Evolutionary conservation across 495 filamentous ascomycete genomes (phyloP), one percentile per base, ranked within the genome.

Genomic region (Bombardia bombarda): DNA sequence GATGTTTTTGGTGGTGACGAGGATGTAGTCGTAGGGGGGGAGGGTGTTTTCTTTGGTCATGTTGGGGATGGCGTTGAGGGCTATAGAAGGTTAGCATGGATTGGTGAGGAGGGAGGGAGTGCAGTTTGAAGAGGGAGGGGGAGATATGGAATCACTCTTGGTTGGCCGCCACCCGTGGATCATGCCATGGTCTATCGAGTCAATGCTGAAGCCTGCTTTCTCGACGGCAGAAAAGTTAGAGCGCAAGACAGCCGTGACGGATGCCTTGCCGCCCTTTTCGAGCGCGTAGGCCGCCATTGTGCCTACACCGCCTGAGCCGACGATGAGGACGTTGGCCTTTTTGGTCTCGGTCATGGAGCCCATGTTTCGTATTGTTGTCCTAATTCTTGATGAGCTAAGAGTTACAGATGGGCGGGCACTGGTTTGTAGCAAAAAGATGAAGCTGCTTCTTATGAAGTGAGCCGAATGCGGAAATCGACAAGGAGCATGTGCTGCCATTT

Each of bases 1-100:
- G 20, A 69, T 49, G 37, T 74, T 70, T 49, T 79, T 79, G 14
- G 75, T 78, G 2, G 65, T 60, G 24, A 71, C 62, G 14, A 80
- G 47, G 28, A 78, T 62, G 50, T 68, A 76, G 57, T 78, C 73
- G 57, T 65, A 78, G 6, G 49, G 40, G 14, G 39, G 41, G 13
- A 32, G 14, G 35, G 31, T 14, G 13, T 16, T 43, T 24, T 65
- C 56, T 19, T 50, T 42, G 3, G 52, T 47, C 18, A 67, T 47
- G 35, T 72, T 43, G 2, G 74, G 72, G 37, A 74, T 56, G 0
- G 51, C 52, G 18, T 68, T 57, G 21, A 37, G 39, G 18, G 71
- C 67, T 66, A 7, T 31, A 60, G 17, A 9, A 24, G 1, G 9
- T 14, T n/a, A n/a, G n/a, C n/a, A n/a, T n/a, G n/a, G n/a, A n/a